These are phyloP conservation scores for Gigaspora rosea DNA, from an alignment of 192 early-diverging fungal species.

Conservation along the genomic window DNA sequence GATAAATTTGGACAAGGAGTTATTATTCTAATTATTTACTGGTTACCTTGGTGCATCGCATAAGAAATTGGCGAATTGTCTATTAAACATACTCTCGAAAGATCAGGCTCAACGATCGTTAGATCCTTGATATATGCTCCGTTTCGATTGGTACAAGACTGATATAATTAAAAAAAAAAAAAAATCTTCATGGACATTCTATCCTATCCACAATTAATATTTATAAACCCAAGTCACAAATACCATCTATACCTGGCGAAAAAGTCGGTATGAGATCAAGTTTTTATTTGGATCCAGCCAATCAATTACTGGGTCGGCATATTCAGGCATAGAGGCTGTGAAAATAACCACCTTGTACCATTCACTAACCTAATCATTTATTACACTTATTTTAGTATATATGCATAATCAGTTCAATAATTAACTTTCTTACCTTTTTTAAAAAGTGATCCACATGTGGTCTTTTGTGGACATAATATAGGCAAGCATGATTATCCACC, in stretches of 20 bases:
- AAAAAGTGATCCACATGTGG: conserved; percentile 86
- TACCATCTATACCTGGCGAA: conserved; percentile 65
- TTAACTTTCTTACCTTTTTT: conserved; percentile 60
- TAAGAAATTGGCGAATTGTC: conserved; percentile 83
- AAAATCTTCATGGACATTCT: too few species aligned
- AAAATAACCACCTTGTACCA: conserved; percentile 93
- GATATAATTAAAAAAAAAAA: too few species aligned
- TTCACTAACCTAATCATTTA: conserved; percentile 62
- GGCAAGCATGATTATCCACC: conserved; percentile 75
- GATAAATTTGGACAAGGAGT: not conserved
- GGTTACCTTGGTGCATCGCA: conserved; percentile 69
- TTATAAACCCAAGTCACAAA: too few species aligned
- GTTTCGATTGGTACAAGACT: conserved; percentile 71
- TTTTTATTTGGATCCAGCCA: conserved; percentile 74
- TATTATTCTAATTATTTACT: not conserved
- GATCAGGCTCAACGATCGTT: conserved; percentile 69
- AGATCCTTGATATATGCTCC: conserved; percentile 82
- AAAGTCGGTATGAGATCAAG: conserved; percentile 73
- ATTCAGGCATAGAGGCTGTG: conserved; percentile 89
- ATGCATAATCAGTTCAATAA: not conserved
- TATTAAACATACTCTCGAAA: conserved; percentile 79
- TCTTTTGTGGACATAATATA: conserved; percentile 91
- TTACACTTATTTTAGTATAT: conserved; percentile 11
- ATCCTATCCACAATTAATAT: too few species aligned
- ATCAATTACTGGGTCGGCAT: conserved; percentile 94